These are phyloP conservation scores for Barnettozyma siamensis DNA, from an alignment of 805 yeast genomes.

Conservation along the genomic window DNA sequence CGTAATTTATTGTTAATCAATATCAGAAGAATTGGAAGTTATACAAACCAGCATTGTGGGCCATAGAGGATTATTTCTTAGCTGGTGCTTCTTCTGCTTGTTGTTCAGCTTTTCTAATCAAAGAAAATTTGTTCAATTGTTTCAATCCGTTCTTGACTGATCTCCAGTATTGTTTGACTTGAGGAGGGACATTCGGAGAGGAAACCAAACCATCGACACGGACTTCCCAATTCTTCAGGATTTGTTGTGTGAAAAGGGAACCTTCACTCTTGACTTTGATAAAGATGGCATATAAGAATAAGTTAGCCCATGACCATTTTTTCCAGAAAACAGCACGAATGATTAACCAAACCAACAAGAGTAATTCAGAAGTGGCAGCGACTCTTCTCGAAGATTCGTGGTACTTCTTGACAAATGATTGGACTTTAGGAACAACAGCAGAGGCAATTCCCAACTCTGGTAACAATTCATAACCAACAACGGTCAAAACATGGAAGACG, in stretches of 20 bases:
- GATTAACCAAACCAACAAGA: conserved; percentile 35
- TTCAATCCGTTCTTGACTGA: conserved; percentile 33
- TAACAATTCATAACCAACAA: conserved; percentile 55
- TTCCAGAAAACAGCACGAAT: conserved; percentile 55
- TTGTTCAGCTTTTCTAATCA: conserved; percentile 15
- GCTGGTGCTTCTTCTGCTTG: conserved; percentile 5
- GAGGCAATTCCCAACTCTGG: conserved; percentile 44
- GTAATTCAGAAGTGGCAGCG: conserved; percentile 56
- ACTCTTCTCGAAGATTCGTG: conserved; percentile 54
- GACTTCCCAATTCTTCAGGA: conserved; percentile 64
- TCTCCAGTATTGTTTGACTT: conserved; percentile 44
- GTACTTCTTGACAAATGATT: conserved; percentile 42
- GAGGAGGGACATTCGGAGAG: conserved; percentile 49
- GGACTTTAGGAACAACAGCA: conserved; percentile 27
- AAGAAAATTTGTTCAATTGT: conserved; percentile 13
- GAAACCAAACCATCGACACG: conserved; percentile 51
- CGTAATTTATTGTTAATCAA: no score
- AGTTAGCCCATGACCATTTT: conserved; percentile 54
- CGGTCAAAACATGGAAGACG: conserved; percentile 74
- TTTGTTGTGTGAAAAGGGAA: conserved; percentile 64
- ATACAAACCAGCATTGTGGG: no score
- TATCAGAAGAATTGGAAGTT: no score
- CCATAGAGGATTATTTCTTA: background rate
- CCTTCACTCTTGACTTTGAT: conserved; percentile 74
- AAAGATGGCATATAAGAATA: conserved; percentile 53